These are phyloP conservation scores for Lachnellula subtilissima DNA, from an alignment of 2,329 filamentous ascomycete species.

Conservation along the genomic window DNA sequence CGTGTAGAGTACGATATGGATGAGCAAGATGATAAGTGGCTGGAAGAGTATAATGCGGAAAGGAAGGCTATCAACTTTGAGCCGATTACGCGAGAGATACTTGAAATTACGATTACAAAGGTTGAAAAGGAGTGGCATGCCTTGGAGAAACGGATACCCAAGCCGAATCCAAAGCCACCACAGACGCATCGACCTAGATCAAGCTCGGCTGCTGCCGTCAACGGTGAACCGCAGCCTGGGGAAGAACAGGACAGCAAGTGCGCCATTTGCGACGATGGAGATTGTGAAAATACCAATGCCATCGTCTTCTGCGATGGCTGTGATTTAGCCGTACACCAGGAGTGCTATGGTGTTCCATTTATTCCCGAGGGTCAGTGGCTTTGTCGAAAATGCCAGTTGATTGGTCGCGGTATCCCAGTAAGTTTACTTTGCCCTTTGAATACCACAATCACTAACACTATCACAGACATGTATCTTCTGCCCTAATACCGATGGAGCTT, in stretches of 20 bases:
- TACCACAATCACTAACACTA: slow-evolving; percentile 13
- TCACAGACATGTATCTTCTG: slow-evolving; percentile 89
- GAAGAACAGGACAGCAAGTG: slow-evolving; percentile 98
- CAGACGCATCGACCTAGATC: slow-evolving; percentile 91
- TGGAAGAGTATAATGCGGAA: slow-evolving; percentile 75
- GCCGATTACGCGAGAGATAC: slow-evolving; percentile 84
- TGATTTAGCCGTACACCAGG: slow-evolving; percentile 94
- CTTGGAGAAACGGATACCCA: slow-evolving; percentile 92
- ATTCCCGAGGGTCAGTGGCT: slow-evolving; percentile 99
- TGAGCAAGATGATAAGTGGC: slow-evolving; percentile 96
- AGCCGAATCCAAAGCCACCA: slow-evolving; percentile 92
- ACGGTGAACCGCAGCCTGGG: slow-evolving; percentile 79
- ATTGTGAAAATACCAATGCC: slow-evolving; percentile 98
- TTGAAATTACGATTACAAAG: slow-evolving; percentile 97
- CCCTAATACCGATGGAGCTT: slow-evolving; percentile 93
- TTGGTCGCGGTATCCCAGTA: slow-evolving; percentile 83
- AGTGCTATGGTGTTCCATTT: slow-evolving; percentile 97
- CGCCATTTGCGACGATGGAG: slow-evolving; percentile 96
- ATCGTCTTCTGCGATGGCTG: slow-evolving; percentile 99
- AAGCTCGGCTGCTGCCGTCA: slow-evolving; percentile 90
- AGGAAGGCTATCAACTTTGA: slow-evolving; percentile 72
- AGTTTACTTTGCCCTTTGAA: slow-evolving; percentile 32
- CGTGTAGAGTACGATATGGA: slow-evolving; percentile 99
- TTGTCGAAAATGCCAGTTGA: slow-evolving; percentile 92
- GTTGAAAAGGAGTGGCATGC: slow-evolving; percentile 99